Base-by-base conservation (phyloP, 345 rosid species). In the Populus davidiana region DNA sequence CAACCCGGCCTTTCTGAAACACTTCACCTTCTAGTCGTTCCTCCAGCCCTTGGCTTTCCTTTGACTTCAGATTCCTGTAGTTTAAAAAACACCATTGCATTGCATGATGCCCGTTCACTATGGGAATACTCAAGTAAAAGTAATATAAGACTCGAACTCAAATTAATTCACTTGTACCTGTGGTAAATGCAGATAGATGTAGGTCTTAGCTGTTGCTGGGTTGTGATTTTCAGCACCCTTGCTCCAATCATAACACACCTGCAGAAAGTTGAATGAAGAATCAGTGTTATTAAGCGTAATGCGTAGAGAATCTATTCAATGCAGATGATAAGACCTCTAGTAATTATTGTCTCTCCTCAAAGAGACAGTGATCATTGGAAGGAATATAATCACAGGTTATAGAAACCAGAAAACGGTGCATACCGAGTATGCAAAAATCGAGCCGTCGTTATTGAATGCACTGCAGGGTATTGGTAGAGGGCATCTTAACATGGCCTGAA, bases 191-290 rank as follows among this genome's bases (percentile, higher is more conserved):
- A 91, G 82, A 87, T 83, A 90, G 43, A 91, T 90, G 74, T 81
- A 77, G 50, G 78, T 75, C 80, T 90, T 91, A 29, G 93, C 91
- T 0, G 89, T 87, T 72, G 92, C 86, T 18, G 96, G 96, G 84
- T 90, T 91, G 80, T 91, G 93, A 80, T 91, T 91, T 80, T 89
- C 96, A 8, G 93, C 93, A 77, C 94, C 93, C 80, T 96, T 96
- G 75, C 97, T 87, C 99, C 98, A 96, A 89, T 96, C 99, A 70
- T 96, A 94, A 80, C 98, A 94, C 16, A 86, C 89, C 99, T 96
- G 47, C 6, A 74, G 59, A 73, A 78, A 73, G 62, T 59, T 13
- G 65, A 50, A 56, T 68, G 49, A 59, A 49, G 21, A 72, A 16
- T 71, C 54, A 59, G 62, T 29, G 50, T 36, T 16, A 47, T 69